Evolutionary conservation across 306 rosid species (phyloP).

Genomic region (Vigna hirtella): DNA sequence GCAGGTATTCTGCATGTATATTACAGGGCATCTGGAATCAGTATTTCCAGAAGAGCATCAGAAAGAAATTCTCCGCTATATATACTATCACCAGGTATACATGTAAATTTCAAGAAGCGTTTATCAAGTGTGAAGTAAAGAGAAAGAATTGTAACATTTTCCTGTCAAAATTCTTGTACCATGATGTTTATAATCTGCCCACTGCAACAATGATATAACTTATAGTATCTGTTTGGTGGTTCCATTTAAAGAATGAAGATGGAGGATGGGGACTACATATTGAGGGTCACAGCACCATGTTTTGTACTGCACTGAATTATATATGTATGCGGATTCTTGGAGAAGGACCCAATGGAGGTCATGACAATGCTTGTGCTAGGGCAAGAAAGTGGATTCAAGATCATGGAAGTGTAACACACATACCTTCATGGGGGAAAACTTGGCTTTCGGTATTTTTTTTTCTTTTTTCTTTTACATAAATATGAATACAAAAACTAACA

Average conservation of each 20-base stretch:
- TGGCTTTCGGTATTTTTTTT: slow-evolving; percentile 71
- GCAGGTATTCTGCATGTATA: slow-evolving; percentile 69
- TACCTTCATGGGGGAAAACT: slow-evolving; percentile 87
- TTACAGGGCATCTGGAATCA: slow-evolving; percentile 64
- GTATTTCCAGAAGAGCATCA: slow-evolving; percentile 56
- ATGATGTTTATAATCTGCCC: neutral
- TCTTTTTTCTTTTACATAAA: neutral
- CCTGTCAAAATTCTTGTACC: neutral
- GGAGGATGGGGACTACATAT: slow-evolving; percentile 91
- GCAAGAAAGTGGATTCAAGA: slow-evolving; percentile 78
- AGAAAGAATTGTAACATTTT: neutral
- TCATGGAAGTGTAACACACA: slow-evolving; percentile 69
- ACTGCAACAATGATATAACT: neutral
- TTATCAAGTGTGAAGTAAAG: neutral
- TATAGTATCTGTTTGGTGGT: neutral
- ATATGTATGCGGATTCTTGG: slow-evolving; percentile 75
- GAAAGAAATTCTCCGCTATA: slow-evolving; percentile 76
- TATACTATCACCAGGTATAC: slow-evolving; percentile 70
- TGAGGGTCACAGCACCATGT: slow-evolving; percentile 84
- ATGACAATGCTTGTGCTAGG: slow-evolving; percentile 65
- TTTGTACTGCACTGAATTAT: slow-evolving; percentile 68
- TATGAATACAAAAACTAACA: neutral
- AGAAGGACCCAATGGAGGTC: slow-evolving; percentile 70
- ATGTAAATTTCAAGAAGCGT: neutral
- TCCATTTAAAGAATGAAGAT: slow-evolving; percentile 67